These are phyloP conservation scores for Pseudopithomyces chartarum DNA, from an alignment of 2,329 filamentous ascomycete species.

Conservation along the genomic window DNA sequence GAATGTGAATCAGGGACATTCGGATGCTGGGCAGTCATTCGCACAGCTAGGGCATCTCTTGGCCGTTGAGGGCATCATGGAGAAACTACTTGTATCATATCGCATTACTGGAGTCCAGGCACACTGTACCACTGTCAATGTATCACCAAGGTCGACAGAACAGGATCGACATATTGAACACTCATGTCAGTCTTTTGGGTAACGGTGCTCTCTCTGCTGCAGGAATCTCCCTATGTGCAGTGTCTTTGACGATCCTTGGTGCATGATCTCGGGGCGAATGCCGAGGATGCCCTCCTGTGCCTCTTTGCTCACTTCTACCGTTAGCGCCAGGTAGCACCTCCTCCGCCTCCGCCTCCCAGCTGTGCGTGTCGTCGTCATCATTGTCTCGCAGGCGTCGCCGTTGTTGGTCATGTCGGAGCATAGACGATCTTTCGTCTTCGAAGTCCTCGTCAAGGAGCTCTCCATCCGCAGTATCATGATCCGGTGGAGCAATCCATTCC, in stretches of 20 bases:
- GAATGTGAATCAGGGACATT: conserved; percentile 36
- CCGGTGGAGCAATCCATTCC: conserved; percentile 81
- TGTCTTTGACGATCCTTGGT: conserved; percentile 45
- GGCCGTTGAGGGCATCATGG: neutral
- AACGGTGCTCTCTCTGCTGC: conserved; percentile 52
- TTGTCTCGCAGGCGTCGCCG: conserved; percentile 33
- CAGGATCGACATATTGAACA: conserved; percentile 8
- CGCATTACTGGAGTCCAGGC: conserved; percentile 24
- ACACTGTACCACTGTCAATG: conserved; percentile 9
- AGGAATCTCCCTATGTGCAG: conserved; percentile 49
- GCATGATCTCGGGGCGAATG: conserved; percentile 35
- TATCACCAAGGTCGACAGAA: conserved; percentile 11
- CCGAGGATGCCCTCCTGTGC: conserved; percentile 39
- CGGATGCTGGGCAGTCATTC: neutral
- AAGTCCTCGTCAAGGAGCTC: conserved; percentile 65
- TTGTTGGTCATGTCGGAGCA: conserved; percentile 56
- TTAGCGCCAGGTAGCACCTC: conserved; percentile 32
- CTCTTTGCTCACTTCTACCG: conserved; percentile 39
- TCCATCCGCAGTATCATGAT: conserved; percentile 74
- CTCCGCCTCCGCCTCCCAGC: conserved; percentile 37
- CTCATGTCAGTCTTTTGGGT: conserved; percentile 45
- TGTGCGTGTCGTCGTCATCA: conserved; percentile 31
- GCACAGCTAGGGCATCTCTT: neutral
- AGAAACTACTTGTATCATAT: conserved; percentile 24
- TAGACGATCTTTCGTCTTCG: conserved; percentile 62